phyloP scores from a whole-genome alignment of 345 rosid genomes.

The Zanthoxylum bungeanum region DNA sequence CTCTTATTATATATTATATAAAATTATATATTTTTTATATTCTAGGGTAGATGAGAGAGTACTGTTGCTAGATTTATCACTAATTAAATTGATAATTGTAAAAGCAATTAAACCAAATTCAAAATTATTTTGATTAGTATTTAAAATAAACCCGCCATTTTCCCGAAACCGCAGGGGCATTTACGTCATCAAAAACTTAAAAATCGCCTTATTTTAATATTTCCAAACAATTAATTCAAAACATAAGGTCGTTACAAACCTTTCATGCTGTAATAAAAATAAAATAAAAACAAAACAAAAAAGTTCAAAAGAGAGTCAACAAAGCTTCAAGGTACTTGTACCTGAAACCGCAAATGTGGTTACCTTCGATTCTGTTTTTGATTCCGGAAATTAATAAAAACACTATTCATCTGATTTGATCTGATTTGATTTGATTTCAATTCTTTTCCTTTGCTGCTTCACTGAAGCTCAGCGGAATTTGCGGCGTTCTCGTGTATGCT shows the following conservation, averaged over 20 bases:
- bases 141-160: not conserved
- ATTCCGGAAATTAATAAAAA: not conserved
- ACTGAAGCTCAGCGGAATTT: slow-evolving; percentile 25
- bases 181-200: slow-evolving; percentile 5
- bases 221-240: slow-evolving; percentile 31
- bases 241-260: slow-evolving; percentile 50
- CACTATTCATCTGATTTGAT: slow-evolving; percentile 4
- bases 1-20: too few species aligned
- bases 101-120: not conserved
- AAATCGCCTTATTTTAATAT: not conserved
- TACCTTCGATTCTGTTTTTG: slow-evolving; percentile 24
- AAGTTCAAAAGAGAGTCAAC: not conserved
- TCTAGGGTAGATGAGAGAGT: not conserved
- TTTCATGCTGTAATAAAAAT: slow-evolving; percentile 15
- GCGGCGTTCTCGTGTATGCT: slow-evolving; percentile 22
- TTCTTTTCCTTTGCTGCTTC: slow-evolving; percentile 28
- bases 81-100: not conserved
- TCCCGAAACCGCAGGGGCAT: not conserved
- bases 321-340: slow-evolving; percentile 25
- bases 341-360: slow-evolving; percentile 18
- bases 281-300: not conserved
- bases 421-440: too few species aligned
- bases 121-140: not conserved
- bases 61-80: not conserved
- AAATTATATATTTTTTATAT: too few species aligned